These are phyloP conservation scores for Rhodotorula sp. DNA, from an alignment of 1,284 basidiomycete species.

Conservation along the genomic window DNA sequence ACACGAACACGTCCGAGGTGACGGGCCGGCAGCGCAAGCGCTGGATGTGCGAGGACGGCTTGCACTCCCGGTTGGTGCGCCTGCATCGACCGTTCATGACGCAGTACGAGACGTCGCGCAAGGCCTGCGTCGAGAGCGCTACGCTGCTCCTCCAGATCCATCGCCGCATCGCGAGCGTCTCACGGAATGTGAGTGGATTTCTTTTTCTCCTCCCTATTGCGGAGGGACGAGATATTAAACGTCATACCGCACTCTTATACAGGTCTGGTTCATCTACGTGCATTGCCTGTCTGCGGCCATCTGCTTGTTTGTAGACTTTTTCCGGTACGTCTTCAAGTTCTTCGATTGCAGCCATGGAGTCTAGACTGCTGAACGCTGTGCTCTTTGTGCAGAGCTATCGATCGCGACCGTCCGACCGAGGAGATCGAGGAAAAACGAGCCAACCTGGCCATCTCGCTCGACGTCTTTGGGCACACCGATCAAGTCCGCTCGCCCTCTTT, in stretches of 20 bases:
- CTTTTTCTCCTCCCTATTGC: not conserved
- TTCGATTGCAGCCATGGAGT: not conserved
- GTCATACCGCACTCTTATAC: not conserved
- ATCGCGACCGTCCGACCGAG: constrained; percentile 13
- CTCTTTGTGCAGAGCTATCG: constrained; percentile 14
- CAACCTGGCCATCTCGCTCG: constrained; percentile 23
- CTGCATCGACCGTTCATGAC: constrained; percentile 33
- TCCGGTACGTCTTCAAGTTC: not conserved
- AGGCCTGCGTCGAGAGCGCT: constrained; percentile 27
- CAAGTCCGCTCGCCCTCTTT: constrained; percentile 15
- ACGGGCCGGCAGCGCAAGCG: constrained; percentile 15
- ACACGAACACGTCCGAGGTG: not conserved
- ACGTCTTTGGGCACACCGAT: constrained; percentile 25
- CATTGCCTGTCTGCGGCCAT: constrained; percentile 28
- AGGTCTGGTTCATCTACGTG: constrained; percentile 30
- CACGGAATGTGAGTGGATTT: not conserved
- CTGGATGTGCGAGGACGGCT: constrained; percentile 21
- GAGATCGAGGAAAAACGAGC: constrained; percentile 26
- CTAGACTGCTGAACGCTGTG: too few relatives aligned
- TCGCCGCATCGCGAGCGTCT: not conserved
- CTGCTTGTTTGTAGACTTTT: constrained; percentile 32
- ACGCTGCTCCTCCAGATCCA: constrained; percentile 19
- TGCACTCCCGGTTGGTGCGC: constrained; percentile 12
- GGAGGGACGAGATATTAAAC: not conserved
- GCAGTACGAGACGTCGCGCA: constrained; percentile 18